These are phyloP conservation scores for Schwanniomyces etchellsii DNA, from an alignment of 1,139 yeast species.

Conservation along the genomic window DNA sequence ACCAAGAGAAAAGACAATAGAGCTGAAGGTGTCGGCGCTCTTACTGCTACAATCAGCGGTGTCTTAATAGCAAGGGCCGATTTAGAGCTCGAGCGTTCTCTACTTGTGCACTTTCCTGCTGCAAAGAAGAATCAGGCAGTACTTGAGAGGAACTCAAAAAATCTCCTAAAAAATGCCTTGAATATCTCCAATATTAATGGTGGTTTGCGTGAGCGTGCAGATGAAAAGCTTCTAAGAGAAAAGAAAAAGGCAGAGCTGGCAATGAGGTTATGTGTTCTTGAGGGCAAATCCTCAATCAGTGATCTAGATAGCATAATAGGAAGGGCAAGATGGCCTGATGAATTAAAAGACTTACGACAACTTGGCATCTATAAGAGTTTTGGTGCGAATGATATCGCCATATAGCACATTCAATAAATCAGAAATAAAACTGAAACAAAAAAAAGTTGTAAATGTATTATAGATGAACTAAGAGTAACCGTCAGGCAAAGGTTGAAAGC, in stretches of 20 bases:
- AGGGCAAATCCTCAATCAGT: conserved; percentile 24
- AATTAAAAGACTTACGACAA: conserved; percentile 18
- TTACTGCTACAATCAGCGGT: conserved; percentile 37
- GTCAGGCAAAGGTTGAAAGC: too few species aligned
- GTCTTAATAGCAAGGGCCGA: conserved; percentile 47
- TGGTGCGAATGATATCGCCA: conserved; percentile 13
- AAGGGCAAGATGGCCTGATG: conserved; percentile 25
- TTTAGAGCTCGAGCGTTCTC: conserved; percentile 46
- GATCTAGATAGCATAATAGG: conserved; percentile 38
- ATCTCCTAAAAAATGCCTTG: conserved; percentile 42
- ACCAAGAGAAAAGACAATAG: conserved; percentile 14
- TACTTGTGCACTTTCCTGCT: conserved; percentile 19
- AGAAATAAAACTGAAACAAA: too few species aligned
- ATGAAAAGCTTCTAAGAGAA: conserved; percentile 38
- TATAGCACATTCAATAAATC: too few species aligned
- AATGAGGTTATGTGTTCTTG: conserved; percentile 40
- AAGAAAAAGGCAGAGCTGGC: conserved; percentile 42
- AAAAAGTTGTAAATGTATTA: neutral
- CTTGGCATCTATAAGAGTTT: conserved; percentile 25
- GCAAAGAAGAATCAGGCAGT: conserved; percentile 24
- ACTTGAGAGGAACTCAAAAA: conserved; percentile 33
- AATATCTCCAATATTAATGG: conserved; percentile 42
- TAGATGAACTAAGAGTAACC: neutral
- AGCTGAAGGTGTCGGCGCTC: conserved; percentile 25
- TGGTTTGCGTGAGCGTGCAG: conserved; percentile 44